Conservation (phyloP, 2,329 filamentous ascomycete species). For the Delphinella strobiligena region DNA sequence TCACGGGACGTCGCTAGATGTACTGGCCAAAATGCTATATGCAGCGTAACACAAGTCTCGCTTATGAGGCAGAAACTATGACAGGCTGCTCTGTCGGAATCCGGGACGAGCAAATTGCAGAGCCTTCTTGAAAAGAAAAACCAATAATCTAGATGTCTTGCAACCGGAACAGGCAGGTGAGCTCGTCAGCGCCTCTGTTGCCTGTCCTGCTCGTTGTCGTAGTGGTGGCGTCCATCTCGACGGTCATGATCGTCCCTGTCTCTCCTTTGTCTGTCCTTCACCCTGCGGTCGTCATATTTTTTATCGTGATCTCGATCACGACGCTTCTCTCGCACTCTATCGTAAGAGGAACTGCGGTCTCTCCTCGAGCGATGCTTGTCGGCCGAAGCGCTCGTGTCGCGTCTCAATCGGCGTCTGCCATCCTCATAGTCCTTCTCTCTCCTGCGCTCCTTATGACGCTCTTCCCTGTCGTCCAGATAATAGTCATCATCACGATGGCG, state of each 20-base stretch:
- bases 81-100: too few relatives aligned
- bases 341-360: neutral
- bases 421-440: conserved; percentile 5
- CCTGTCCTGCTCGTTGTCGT: conserved; percentile 3
- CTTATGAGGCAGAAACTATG: too few relatives aligned
- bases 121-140: neutral
- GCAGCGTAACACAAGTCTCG: too few relatives aligned
- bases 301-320: neutral
- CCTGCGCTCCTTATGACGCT: conserved; percentile 2
- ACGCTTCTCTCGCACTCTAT: neutral
- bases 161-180: neutral
- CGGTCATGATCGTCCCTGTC: conserved; percentile 2
- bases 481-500: neutral
- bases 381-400: neutral
- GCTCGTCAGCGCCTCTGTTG: neutral
- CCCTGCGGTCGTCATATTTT: neutral
- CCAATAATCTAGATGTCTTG: neutral
- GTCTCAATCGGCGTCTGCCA: neutral
- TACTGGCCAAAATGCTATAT: too few relatives aligned
- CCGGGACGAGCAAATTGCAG: neutral
- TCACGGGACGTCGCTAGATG: too few relatives aligned
- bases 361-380: neutral
- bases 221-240: neutral
- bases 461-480: conserved; percentile 2
- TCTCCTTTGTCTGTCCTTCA: conserved; percentile 2